Percentiles rank a stretch among this genome's conserved stretches.
Evolutionary conservation across 495 filamentous ascomycete genomes (phyloP).

Genomic region (Penicillium macrosclerotiorum): DNA sequence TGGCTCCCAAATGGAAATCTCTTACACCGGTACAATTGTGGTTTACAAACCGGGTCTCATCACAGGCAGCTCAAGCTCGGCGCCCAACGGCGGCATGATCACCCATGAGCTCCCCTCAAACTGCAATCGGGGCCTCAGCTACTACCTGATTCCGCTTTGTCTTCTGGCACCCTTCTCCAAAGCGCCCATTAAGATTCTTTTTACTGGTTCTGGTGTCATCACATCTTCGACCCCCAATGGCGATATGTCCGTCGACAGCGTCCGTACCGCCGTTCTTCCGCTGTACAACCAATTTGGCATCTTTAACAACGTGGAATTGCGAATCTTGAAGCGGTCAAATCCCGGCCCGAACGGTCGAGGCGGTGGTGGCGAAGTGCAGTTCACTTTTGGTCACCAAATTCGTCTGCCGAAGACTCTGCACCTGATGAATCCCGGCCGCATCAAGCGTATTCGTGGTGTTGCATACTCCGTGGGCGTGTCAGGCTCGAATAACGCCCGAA

Average conservation of each 20-base stretch:
- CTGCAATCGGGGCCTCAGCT: conserved; percentile 80
- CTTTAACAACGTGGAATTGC: conserved; percentile 78
- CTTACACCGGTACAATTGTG: conserved; percentile 88
- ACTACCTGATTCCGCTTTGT: conserved; percentile 86
- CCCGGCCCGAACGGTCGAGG: conserved; percentile 67
- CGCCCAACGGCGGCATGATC: conserved; percentile 68
- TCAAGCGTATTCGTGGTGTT: conserved; percentile 87
- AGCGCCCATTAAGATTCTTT: conserved; percentile 77
- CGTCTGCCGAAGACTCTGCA: conserved; percentile 93
- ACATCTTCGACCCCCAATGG: conserved; percentile 76
- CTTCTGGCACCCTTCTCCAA: conserved; percentile 94
- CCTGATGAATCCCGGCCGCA: conserved; percentile 75
- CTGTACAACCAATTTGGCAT: conserved; percentile 90
- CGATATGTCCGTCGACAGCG: conserved; percentile 86
- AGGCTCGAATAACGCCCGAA: conserved; percentile 86
- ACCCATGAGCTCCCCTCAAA: conserved; percentile 72
- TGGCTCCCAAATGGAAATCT: conserved; percentile 90
- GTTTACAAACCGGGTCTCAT: conserved; percentile 91
- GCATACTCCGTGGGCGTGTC: conserved; percentile 89
- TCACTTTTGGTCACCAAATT: conserved; percentile 88
- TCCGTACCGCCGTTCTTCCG: conserved; percentile 89
- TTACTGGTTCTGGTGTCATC: conserved; percentile 90
- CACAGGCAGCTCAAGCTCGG: conserved; percentile 68
- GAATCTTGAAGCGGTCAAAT: conserved; percentile 77
- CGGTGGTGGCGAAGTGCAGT: conserved; percentile 86